A percentile compares a stretch with the other conserved stretches of the same genome.
phyloP scores from a whole-genome alignment of 1,284 basidiomycete species.

The Tetrapyrgos nigripes region DNA sequence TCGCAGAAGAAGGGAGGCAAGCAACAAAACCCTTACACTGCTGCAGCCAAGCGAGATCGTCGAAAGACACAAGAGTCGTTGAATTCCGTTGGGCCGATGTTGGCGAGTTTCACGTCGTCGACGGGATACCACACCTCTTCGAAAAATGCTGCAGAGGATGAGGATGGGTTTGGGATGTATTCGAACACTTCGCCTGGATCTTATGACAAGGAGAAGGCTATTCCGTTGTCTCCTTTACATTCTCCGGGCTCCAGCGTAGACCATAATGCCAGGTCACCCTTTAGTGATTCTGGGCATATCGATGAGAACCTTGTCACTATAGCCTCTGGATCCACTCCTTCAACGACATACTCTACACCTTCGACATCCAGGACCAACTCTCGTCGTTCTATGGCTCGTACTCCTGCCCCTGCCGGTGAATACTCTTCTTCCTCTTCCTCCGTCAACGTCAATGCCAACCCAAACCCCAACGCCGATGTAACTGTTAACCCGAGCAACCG shows the following conservation, averaged over 20 bases:
- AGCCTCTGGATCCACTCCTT: neutral
- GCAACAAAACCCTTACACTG: neutral
- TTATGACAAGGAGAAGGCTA: neutral
- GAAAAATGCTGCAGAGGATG: neutral
- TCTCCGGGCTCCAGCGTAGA: constrained; percentile 2
- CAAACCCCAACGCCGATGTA: too few relatives aligned
- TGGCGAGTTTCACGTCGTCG: neutral
- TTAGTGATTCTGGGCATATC: neutral
- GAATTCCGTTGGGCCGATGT: neutral
- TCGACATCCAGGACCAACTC: neutral
- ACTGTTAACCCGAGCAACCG: too few relatives aligned
- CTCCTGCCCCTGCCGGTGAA: too few relatives aligned
- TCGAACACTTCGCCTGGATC: neutral
- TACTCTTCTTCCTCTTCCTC: too few relatives aligned
- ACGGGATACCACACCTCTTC: neutral
- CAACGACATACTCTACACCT: neutral
- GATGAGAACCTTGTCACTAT: neutral
- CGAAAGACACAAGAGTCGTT: neutral
- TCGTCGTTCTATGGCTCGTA: too few relatives aligned
- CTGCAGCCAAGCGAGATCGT: neutral
- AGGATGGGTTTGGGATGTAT: too few relatives aligned
- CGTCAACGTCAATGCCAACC: too few relatives aligned
- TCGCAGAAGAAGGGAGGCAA: neutral
- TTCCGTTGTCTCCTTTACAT: constrained; percentile 8
- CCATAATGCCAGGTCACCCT: neutral